phyloP scores from a whole-genome alignment of 306 rosid species.

The Vigna nakashimae region DNA sequence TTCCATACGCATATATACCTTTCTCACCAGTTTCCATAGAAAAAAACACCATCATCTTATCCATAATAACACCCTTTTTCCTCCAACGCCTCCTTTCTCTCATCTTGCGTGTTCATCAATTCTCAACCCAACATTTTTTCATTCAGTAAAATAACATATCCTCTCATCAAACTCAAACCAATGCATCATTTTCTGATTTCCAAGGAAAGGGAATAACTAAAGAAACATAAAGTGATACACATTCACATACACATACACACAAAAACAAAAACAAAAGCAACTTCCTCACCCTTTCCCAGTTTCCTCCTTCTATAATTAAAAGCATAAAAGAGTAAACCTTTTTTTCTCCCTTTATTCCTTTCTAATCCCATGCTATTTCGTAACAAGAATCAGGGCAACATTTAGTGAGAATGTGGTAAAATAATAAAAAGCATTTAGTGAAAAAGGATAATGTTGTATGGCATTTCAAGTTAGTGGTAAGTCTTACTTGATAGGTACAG shows the following conservation, averaged over 20 bases:
- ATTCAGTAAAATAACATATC: slow-evolving; percentile 25
- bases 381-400: slow-evolving; percentile 39
- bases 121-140: slow-evolving; percentile 14
- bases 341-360: slow-evolving; percentile 48
- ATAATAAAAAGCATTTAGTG: background rate
- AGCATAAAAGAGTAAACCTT: slow-evolving; percentile 33
- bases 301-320: slow-evolving; percentile 38
- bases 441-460: background rate
- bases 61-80: background rate
- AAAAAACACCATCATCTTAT: slow-evolving; percentile 34
- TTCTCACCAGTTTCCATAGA: no score
- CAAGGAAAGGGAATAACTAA: slow-evolving; percentile 36
- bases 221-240: slow-evolving; percentile 30
- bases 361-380: slow-evolving; percentile 38
- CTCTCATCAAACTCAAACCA: slow-evolving; percentile 40
- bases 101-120: slow-evolving; percentile 40
- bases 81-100: slow-evolving; percentile 38
- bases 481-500: no score
- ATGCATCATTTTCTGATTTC: slow-evolving; percentile 24
- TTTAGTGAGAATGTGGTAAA: no score
- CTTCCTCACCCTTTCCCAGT: slow-evolving; percentile 35
- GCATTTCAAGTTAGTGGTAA: background rate
- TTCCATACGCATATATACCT: slow-evolving; percentile 26
- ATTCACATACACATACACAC: background rate
- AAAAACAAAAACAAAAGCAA: slow-evolving; percentile 5